Conservation (phyloP, 345 rosid species). For the Syzygium aromaticum region DNA sequence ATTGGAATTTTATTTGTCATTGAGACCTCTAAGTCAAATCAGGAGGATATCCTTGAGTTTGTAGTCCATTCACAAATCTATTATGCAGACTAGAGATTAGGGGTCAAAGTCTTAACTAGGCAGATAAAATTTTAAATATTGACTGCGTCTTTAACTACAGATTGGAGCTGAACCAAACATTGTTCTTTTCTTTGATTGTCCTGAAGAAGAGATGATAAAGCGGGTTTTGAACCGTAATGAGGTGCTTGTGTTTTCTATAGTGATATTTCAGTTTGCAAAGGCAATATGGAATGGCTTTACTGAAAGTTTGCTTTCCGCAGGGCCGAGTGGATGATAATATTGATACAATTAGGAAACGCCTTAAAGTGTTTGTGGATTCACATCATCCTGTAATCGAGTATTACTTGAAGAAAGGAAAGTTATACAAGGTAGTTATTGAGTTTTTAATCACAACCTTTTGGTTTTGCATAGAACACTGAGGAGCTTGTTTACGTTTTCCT, state of each 20-base stretch:
- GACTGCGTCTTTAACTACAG: slow-evolving; percentile 11
- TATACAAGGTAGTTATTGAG: slow-evolving; percentile 32
- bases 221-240: slow-evolving; percentile 66
- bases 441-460: neutral
- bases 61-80: neutral
- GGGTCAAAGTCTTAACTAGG: neutral
- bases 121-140: neutral
- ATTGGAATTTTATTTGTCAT: neutral
- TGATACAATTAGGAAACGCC: slow-evolving; percentile 58
- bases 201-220: slow-evolving; percentile 66
- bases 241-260: slow-evolving; percentile 19
- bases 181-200: slow-evolving; percentile 72
- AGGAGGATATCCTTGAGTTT: neutral
- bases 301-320: slow-evolving; percentile 18
- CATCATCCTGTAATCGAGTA: slow-evolving; percentile 69
- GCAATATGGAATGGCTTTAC: neutral
- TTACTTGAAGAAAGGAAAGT: slow-evolving; percentile 74
- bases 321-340: slow-evolving; percentile 79
- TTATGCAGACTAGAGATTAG: neutral
- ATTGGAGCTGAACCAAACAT: slow-evolving; percentile 49
- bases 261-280: neutral
- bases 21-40: neutral
- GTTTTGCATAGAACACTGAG: neutral
- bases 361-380: slow-evolving; percentile 40
- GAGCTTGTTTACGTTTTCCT: neutral